phyloP scores from a whole-genome alignment of 2,329 filamentous ascomycete genomes.

The Colletotrichum sojae region DNA sequence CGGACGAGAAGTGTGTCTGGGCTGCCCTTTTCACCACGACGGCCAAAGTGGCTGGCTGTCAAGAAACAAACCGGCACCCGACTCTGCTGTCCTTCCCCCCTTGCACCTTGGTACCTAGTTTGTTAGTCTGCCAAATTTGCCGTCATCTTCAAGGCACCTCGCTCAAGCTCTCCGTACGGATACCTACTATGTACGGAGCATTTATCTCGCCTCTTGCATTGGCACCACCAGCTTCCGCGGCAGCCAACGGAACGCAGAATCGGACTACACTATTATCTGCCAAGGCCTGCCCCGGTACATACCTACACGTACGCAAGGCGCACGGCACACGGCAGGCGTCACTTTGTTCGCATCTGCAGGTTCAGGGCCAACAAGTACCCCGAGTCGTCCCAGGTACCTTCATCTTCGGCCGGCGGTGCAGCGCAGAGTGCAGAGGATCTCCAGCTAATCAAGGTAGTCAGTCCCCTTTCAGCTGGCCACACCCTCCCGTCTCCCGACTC shows the following conservation, averaged over 20 bases:
- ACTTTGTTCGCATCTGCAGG: background rate
- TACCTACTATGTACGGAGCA: background rate
- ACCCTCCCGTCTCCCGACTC: slow-evolving; percentile 13
- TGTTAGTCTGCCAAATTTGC: slow-evolving; percentile 3
- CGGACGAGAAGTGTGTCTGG: slow-evolving; percentile 19
- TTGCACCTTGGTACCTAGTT: background rate
- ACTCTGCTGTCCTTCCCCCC: no score
- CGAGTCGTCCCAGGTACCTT: slow-evolving; percentile 16
- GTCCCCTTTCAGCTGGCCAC: slow-evolving; percentile 26
- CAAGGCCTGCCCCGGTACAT: no score
- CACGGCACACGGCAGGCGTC: no score
- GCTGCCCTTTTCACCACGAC: background rate
- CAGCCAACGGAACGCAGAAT: no score
- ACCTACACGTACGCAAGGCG: no score
- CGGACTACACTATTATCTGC: no score
- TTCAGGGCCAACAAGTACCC: background rate
- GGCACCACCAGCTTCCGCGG: background rate
- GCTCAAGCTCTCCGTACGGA: no score
- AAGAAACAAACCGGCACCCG: slow-evolving; percentile 1
- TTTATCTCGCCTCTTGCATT: background rate
- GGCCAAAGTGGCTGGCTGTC: slow-evolving; percentile 15
- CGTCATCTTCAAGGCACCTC: background rate
- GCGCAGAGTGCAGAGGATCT: slow-evolving; percentile 32
- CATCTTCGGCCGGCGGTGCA: background rate
- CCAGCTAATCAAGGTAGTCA: slow-evolving; percentile 26